Evolutionary conservation across 192 early-diverging fungal species (phyloP).

Genomic region (Coemansia javaensis): DNA sequence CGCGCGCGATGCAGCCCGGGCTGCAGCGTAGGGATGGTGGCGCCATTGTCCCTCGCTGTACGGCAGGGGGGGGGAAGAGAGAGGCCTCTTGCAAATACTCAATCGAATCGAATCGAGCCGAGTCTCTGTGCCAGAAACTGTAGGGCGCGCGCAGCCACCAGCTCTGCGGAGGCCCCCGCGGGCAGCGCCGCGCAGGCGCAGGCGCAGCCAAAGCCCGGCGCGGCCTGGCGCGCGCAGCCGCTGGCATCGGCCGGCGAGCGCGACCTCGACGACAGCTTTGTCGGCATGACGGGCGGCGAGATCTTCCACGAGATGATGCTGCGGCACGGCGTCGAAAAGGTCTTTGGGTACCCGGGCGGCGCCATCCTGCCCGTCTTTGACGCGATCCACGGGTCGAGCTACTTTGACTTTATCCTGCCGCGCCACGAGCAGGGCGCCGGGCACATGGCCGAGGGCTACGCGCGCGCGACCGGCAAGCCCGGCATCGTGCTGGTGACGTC

Average conservation of each 20-base stretch:
- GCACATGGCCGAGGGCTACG: conserved; percentile 98
- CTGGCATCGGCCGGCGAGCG: conserved; percentile 27
- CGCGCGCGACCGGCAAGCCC: conserved; percentile 71
- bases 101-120: no score
- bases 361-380: conserved; percentile 98
- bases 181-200: conserved; percentile 3
- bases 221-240: conserved; percentile 6
- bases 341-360: conserved; percentile 98
- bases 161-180: not conserved
- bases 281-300: conserved; percentile 95
- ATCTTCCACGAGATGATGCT: conserved; percentile 99
- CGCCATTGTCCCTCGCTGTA: no score
- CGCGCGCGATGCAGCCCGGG: no score
- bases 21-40: no score
- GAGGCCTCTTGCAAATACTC: no score
- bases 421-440: conserved; percentile 98
- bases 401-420: conserved; percentile 96
- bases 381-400: conserved; percentile 91
- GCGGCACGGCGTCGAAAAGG: conserved; percentile 82
- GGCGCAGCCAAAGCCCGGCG: no score
- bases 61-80: no score
- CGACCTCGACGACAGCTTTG: conserved; percentile 74
- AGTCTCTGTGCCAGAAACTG: no score
- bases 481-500: conserved; percentile 75
- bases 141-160: conserved; percentile 25